Evolutionary conservation across 345 rosid species (phyloP).

Genomic region (Durio zibethinus): DNA sequence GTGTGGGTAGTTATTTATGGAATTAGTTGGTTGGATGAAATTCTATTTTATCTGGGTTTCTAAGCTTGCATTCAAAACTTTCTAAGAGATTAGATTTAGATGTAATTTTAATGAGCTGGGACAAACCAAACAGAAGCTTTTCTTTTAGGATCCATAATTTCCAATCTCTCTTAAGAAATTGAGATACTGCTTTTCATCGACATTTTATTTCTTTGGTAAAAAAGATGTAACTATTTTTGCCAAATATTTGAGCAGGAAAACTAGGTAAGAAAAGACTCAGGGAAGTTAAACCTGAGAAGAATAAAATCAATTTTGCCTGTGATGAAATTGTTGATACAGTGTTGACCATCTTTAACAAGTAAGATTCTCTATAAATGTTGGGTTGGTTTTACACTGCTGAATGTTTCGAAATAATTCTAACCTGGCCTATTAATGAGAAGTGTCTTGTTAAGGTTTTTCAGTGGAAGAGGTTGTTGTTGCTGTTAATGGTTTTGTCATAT

Average conservation of each 20-base stretch:
- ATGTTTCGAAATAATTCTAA: neutral
- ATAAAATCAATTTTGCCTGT: neutral
- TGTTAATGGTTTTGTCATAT: no score
- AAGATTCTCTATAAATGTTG: neutral
- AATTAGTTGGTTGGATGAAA: neutral
- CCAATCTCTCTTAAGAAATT: neutral
- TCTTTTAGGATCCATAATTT: no score
- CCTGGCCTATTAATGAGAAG: no score
- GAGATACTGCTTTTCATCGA: neutral
- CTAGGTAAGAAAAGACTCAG: no score
- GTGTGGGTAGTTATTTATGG: slow-evolving; percentile 5
- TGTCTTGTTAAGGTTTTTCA: no score
- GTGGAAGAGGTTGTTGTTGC: no score
- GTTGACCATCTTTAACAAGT: neutral
- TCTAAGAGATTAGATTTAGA: neutral
- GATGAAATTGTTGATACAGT: no score
- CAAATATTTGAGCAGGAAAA: neutral
- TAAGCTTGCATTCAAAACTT: neutral
- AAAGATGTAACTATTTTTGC: neutral
- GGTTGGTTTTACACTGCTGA: neutral
- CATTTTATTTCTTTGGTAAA: neutral
- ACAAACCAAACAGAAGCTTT: no score
- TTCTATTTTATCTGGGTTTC: neutral
- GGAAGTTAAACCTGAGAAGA: neutral
- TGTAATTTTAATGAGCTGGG: no score